These are phyloP conservation scores for Kodamaea arcana DNA, from an alignment of 1,139 yeast species.

Conservation along the genomic window DNA sequence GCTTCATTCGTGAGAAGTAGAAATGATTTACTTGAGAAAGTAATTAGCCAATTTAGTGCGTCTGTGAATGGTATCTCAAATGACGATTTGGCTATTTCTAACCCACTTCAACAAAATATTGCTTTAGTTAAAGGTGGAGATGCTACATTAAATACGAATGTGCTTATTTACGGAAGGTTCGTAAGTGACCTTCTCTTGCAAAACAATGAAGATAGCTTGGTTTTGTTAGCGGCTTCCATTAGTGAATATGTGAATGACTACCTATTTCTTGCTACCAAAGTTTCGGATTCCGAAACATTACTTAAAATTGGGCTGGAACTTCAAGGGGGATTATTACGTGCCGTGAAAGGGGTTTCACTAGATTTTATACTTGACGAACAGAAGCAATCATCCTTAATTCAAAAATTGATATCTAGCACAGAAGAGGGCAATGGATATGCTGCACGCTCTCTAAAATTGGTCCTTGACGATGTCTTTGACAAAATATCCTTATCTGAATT, in stretches of 20 bases:
- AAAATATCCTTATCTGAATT: constrained; percentile 21
- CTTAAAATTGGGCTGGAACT: constrained; percentile 4
- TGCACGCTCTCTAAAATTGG: constrained; percentile 23
- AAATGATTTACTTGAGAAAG: constrained; percentile 6
- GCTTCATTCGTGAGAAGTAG: constrained; percentile 11
- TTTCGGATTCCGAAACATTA: constrained; percentile 1
- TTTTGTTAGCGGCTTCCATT: constrained; percentile 11
- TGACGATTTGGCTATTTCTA: constrained; percentile 37
- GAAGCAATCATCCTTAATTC: background rate
- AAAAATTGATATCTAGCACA: background rate
- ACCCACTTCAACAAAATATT: constrained; percentile 40
- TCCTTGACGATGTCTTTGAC: constrained; percentile 27
- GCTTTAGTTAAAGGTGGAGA: constrained; percentile 22
- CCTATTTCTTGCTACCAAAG: constrained; percentile 14
- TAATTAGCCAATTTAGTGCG: constrained; percentile 9
- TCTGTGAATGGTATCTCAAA: constrained; percentile 13
- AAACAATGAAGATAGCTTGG: constrained; percentile 1
- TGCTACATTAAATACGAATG: background rate
- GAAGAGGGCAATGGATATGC: constrained; percentile 15
- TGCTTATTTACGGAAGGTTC: constrained; percentile 11
- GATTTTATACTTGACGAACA: constrained; percentile 2
- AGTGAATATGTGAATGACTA: constrained; percentile 29
- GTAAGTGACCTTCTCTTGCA: constrained; percentile 5
- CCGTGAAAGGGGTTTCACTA: constrained; percentile 2
- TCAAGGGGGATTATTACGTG: background rate